phyloP scores from a whole-genome alignment of 306 rosid species.

The Dicorynia guianensis region DNA sequence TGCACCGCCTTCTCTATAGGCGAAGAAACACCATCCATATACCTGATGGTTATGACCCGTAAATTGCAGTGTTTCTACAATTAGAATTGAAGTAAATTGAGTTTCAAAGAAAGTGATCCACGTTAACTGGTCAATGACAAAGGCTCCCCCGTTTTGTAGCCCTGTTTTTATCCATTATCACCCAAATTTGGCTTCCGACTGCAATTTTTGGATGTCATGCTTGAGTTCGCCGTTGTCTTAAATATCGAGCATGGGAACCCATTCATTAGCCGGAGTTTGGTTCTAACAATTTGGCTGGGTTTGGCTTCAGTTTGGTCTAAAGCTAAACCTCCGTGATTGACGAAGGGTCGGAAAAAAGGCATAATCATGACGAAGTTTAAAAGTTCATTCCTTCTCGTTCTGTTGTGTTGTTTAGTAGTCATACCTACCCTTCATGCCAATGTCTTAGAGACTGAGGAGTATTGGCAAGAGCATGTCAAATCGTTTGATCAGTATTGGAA shows the following conservation, averaged over 20 bases:
- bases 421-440: constrained; percentile 46
- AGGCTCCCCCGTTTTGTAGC: constrained; percentile 36
- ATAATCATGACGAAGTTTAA: constrained; percentile 3
- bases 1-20: neutral
- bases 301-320: neutral
- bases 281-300: constrained; percentile 25
- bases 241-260: neutral
- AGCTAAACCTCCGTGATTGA: neutral
- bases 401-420: constrained; percentile 37
- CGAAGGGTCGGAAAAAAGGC: too few relatives aligned
- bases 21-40: constrained; percentile 9
- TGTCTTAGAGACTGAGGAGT: constrained; percentile 8
- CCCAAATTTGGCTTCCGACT: constrained; percentile 1
- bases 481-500: constrained; percentile 67
- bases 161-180: constrained; percentile 28
- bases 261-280: neutral
- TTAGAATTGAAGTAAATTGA: neutral
- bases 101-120: neutral
- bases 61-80: constrained; percentile 4
- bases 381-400: neutral
- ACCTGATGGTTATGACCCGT: constrained; percentile 12
- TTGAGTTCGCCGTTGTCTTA: constrained; percentile 6
- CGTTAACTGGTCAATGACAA: neutral
- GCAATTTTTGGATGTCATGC: neutral
- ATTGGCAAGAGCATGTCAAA: neutral